A percentile compares a stretch with the other conserved stretches of the same genome.
Conservation (phyloP, 768 basidiomycete species). For the Lactarius indigo region DNA sequence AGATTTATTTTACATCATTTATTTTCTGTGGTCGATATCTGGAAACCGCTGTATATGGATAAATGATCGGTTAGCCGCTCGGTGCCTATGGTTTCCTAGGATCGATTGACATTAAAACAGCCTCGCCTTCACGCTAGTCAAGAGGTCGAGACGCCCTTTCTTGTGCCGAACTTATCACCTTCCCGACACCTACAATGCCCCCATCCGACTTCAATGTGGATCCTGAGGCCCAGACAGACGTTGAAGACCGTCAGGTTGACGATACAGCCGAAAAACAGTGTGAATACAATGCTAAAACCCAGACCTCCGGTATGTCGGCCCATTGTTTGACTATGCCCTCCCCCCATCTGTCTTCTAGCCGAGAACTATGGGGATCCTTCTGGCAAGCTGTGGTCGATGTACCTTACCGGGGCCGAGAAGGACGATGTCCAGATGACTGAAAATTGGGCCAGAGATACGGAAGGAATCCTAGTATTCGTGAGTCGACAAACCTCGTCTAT, state of each 20-base stretch:
- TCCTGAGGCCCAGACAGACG: background rate
- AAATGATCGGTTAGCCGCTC: background rate
- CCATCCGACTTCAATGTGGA: background rate
- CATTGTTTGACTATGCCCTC: background rate
- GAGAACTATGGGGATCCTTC: background rate
- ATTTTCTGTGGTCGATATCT: too few relatives aligned
- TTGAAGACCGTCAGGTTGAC: background rate
- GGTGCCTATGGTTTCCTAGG: too few relatives aligned
- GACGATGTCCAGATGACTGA: background rate
- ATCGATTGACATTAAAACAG: background rate
- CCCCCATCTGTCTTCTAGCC: background rate
- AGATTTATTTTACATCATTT: too few relatives aligned
- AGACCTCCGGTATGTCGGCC: background rate
- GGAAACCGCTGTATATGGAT: too few relatives aligned
- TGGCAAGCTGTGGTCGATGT: background rate
- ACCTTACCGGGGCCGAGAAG: background rate
- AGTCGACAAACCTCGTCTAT: background rate
- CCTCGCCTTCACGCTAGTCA: background rate
- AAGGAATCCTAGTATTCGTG: background rate
- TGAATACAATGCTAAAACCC: background rate
- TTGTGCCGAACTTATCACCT: background rate
- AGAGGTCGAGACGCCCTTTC: background rate
- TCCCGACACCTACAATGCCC: background rate
- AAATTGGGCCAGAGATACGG: background rate
- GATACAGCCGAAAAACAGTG: background rate